phyloP scores from a whole-genome alignment of 306 rosid genomes.

The Malus asiatica region DNA sequence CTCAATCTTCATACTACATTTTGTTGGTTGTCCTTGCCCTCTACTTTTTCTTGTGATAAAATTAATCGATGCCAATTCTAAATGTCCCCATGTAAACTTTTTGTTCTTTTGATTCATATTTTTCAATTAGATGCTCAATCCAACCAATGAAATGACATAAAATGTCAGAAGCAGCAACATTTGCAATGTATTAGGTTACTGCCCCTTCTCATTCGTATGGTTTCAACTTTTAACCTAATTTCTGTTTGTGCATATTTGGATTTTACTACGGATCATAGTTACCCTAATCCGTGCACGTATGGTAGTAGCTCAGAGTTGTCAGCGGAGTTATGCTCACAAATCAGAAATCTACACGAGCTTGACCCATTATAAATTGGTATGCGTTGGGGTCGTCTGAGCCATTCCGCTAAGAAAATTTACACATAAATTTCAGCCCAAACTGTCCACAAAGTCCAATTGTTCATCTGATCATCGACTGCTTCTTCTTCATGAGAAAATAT shows the following conservation, averaged over 20 bases:
- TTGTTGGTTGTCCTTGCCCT: not conserved
- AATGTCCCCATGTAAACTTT: not conserved
- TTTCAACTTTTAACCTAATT: not conserved
- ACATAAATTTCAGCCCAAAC: not conserved
- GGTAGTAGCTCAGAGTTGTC: not conserved
- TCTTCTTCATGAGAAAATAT: not conserved
- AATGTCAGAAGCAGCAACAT: not conserved
- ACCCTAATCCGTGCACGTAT: not conserved
- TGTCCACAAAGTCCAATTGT: not conserved
- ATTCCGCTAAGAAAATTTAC: not conserved
- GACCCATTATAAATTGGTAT: not conserved
- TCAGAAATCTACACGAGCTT: not conserved
- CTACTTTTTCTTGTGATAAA: not conserved
- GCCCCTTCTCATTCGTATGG: not conserved
- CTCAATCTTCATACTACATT: not conserved
- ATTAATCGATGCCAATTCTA: not conserved
- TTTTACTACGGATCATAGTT: not conserved
- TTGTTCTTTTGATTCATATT: not conserved
- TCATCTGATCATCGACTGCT: not conserved
- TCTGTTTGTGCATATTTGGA: not conserved
- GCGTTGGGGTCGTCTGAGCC: not conserved
- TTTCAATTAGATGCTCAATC: not conserved
- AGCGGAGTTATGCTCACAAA: not conserved
- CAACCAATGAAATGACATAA: not conserved
- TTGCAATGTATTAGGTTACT: not conserved